These are phyloP conservation scores for Sesbania bispinosa DNA, from an alignment of 306 rosid genomes.

Conservation along the genomic window DNA sequence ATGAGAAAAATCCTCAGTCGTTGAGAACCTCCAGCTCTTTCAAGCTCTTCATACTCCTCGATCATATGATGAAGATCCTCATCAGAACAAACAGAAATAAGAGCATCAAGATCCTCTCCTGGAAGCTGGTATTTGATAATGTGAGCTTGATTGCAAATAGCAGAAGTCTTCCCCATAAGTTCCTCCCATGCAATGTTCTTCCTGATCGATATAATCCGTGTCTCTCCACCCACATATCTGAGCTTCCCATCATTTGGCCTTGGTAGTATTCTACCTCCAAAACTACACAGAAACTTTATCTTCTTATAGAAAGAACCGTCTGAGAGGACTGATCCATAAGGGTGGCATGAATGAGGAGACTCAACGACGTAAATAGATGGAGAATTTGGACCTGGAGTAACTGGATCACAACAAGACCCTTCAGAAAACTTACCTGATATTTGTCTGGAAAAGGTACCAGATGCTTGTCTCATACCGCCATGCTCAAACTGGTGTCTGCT, in stretches of 20 bases:
- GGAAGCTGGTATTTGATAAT: constrained; percentile 93
- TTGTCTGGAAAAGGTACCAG: constrained; percentile 40
- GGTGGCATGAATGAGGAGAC: constrained; percentile 51
- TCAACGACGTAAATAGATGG: constrained; percentile 36
- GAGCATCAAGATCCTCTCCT: constrained; percentile 96
- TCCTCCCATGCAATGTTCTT: constrained; percentile 54
- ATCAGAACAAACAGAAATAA: constrained; percentile 84
- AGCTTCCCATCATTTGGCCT: constrained; percentile 86
- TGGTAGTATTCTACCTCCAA: constrained; percentile 86
- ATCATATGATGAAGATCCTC: constrained; percentile 94
- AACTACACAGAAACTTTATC: constrained; percentile 86
- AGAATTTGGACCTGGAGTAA: constrained; percentile 35
- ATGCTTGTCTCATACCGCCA: constrained; percentile 42
- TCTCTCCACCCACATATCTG: constrained; percentile 91
- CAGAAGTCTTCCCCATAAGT: constrained; percentile 61
- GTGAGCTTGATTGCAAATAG: constrained; percentile 67
- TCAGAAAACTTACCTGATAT: constrained; percentile 39
- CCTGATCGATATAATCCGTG: constrained; percentile 68
- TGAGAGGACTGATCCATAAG: constrained; percentile 39
- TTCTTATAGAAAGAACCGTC: constrained; percentile 50
- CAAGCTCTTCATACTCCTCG: constrained; percentile 85
- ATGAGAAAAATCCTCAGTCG: constrained; percentile 78
- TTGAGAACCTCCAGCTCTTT: constrained; percentile 72
- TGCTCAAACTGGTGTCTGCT: constrained; percentile 44
- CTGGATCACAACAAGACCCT: constrained; percentile 29